phyloP scores from a whole-genome alignment of 768 basidiomycete genomes.

The Lactarius akahatsu region DNA sequence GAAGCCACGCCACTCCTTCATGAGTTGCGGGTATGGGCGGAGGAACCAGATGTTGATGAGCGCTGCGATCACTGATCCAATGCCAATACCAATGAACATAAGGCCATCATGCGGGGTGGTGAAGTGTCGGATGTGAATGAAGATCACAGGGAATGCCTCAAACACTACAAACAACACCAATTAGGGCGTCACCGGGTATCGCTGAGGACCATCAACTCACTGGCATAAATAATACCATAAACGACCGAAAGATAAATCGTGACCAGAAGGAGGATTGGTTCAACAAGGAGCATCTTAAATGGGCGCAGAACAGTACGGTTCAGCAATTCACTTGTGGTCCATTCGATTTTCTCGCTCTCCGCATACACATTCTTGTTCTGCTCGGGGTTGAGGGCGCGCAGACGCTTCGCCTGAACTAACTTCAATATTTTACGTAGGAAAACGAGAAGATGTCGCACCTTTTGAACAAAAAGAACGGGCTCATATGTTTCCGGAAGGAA shows the following conservation, averaged over 20 bases:
- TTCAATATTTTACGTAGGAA: not conserved
- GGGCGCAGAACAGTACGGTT: slow-evolving; percentile 36
- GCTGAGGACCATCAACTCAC: slow-evolving; percentile 6
- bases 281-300: slow-evolving; percentile 36
- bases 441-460: slow-evolving; percentile 6
- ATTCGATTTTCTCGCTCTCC: slow-evolving; percentile 3
- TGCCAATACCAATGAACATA: slow-evolving; percentile 17
- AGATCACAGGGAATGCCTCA: slow-evolving; percentile 21
- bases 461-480: slow-evolving; percentile 20
- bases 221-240: slow-evolving; percentile 22
- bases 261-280: slow-evolving; percentile 29
- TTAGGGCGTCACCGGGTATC: not conserved
- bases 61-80: slow-evolving; percentile 3
- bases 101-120: slow-evolving; percentile 8
- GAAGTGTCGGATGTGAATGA: slow-evolving; percentile 3
- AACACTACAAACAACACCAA: slow-evolving; percentile 2
- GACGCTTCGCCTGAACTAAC: slow-evolving; percentile 6
- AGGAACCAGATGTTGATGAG: slow-evolving; percentile 1
- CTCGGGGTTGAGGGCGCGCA: slow-evolving; percentile 7
- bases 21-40: slow-evolving; percentile 2
- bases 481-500: slow-evolving; percentile 32
- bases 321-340: slow-evolving; percentile 26
- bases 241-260: slow-evolving; percentile 26
- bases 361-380: slow-evolving; percentile 3
- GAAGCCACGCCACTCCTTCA: slow-evolving; percentile 20